Base-by-base conservation (phyloP, 2,329 filamentous ascomycete genomes). In the Diatrype stigma region DNA sequence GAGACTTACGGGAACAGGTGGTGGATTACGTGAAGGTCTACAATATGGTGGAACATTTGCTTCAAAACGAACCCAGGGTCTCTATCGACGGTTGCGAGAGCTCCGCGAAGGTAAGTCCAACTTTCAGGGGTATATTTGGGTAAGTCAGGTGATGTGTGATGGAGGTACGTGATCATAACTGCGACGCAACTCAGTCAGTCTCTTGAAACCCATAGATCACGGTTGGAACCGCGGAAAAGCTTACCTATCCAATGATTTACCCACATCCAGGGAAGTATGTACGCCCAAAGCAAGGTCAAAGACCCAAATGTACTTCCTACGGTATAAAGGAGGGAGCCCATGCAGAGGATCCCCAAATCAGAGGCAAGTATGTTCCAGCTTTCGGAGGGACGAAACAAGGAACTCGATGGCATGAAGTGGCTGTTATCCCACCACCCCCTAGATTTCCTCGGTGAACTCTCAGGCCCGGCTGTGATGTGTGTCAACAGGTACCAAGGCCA, bases 121-220 rank as follows among this genome's bases (percentile, higher is more conserved):
- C 73, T 72, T 38, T 76, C 73, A 8, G 74, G 71, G 30, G 74
- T 73, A 64, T 79, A 84, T 58, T 83, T 76, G 3, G 77, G 74
- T 37, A 79, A 50, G 23, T 58, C 21, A 12, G 56, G 51, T 21
- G 57, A 54, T 49, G 82, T 86, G 74, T 89, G 86, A 67, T 89
- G 86, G 17, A 89, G 82, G 67, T 86, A 89, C 42, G 86, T 89
- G 63, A 89, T 88, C 56, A 84, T 83, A n/a, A 89, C 84, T 82
- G n/a, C n/a, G n/a, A n/a, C n/a, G n/a, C n/a, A n/a, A n/a, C n/a
- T n/a, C n/a, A n/a, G n/a, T n/a, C n/a, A n/a, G n/a, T n/a, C n/a
- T n/a, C n/a, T n/a, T n/a, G n/a, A n/a, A n/a, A n/a, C n/a, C n/a
- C n/a, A n/a, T n/a, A n/a, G n/a, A n/a, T n/a, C n/a, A n/a, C n/a